Evolutionary conservation across 1,139 yeast species (phyloP), one percentile per base, ranked within the genome.

Genomic region (Zygosaccharomyces sapae): DNA sequence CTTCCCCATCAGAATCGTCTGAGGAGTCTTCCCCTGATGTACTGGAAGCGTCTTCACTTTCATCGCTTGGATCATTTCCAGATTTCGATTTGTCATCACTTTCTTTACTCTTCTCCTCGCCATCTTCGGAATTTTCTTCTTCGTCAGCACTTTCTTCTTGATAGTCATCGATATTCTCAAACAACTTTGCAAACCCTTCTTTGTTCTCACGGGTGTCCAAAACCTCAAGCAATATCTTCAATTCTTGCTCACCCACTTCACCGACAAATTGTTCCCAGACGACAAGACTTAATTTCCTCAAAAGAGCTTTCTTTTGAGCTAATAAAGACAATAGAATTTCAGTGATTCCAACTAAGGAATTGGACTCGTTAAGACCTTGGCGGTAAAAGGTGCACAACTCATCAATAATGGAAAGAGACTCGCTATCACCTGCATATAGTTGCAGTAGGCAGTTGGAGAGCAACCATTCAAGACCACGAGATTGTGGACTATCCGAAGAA

Each of bases 361-460:
- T 58, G 3, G 58, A 52, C 8, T 62, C 65, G 5, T 62, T 58
- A 40, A 72, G 69, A 27, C 71, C 65, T 36, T 70, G 69, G 36
- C 74, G 73, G 54, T 74, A 80, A 50, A 81, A 79, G 13, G 70
- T 68, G 48, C 75, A 80, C 47, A 90, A 70, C 61, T 90, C 98
- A 34, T 81, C 83, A 37, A 89, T 72, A 19, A 88, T 83, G 29
- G 80, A 73, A 3, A 85, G 80, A 0, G 96, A 84, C 53, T 90
- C 97, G 2, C 73, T 81, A 57, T 83, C 89, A 16, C 92, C 95
- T 53, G 82, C 71, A 61, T 83, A 89, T 37, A 90, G 73, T 62
- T 89, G 96, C 24, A 92, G 65, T 40, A 89, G 67, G 2, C 85
- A 85, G 76, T 87, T 79, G 0, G 96, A 84, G 50, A 86, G 80